A percentile compares a stretch with the other conserved stretches of the same genome.
Evolutionary conservation across 805 yeast genomes (phyloP).

Genomic region (Suhomyces faveliae): DNA sequence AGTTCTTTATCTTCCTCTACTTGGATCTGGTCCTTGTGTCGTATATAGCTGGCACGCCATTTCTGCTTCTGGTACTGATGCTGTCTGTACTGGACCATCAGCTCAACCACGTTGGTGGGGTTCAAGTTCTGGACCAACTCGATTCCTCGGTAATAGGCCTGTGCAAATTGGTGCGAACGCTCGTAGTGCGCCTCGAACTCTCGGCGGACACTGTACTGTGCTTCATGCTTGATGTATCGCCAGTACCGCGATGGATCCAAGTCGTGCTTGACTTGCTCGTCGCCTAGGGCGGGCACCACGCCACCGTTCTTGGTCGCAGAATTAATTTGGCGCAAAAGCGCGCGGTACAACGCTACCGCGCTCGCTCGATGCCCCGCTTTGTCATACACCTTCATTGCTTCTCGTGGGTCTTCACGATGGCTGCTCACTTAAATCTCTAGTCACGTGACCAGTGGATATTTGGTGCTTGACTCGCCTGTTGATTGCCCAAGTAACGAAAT

Average conservation of each 20-base stretch:
- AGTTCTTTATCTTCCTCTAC: slow-evolving; percentile 12
- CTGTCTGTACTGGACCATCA: slow-evolving; percentile 2
- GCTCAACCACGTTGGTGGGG: neutral
- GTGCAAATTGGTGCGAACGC: neutral
- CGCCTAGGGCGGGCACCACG: neutral
- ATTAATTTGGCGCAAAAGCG: slow-evolving; percentile 3
- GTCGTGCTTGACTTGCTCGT: neutral
- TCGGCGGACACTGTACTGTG: slow-evolving; percentile 1
- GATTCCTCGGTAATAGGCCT: slow-evolving; percentile 2
- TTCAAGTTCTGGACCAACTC: neutral
- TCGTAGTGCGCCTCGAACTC: slow-evolving; percentile 1
- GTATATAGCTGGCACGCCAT: slow-evolving; percentile 19
- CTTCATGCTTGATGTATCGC: slow-evolving; percentile 2
- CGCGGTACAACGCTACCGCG: slow-evolving; percentile 2
- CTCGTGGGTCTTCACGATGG: neutral
- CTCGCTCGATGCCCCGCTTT: slow-evolving; percentile 1
- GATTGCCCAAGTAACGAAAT: neutral
- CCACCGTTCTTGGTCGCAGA: neutral
- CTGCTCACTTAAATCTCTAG: neutral
- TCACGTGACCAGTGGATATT: neutral
- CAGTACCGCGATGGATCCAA: slow-evolving; percentile 2
- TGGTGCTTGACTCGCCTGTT: neutral
- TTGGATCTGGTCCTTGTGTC: slow-evolving; percentile 4
- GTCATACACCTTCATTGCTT: neutral
- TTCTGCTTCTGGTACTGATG: slow-evolving; percentile 9